Evolutionary conservation across 495 filamentous ascomycete genomes (phyloP), one percentile per base, ranked within the genome.

Genomic region (Daldinia concentrica): DNA sequence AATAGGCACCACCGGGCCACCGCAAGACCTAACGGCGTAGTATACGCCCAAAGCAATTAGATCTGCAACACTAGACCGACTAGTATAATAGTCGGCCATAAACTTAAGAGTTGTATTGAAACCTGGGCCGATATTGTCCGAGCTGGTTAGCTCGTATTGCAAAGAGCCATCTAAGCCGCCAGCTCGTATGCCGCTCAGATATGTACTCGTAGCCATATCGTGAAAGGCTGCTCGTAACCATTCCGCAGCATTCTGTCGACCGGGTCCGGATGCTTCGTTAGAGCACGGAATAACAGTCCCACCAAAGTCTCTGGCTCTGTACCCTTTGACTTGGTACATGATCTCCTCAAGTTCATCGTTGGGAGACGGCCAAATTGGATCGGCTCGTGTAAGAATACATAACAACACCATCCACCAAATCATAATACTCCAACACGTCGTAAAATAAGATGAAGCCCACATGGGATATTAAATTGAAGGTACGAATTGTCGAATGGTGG

Each of bases 331-430:
- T 66, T 88, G 83, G 69, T 85, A 86, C 79, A 89, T 83, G 62
- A 90, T 86, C 77, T 89, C 87, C 75, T 90, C 87, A 72, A 90
- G 79, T 77, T 90, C 87, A 69, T 90, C 88, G 4, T 83, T 84
- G 0, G 81, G 74, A 6, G 85, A 81, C 5, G 88, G 88, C 88
- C 88, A 90, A 77, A 87, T 90, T 37, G 86, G 86, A 64, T 84
- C 82, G 6, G 85, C 80, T 30, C 34, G 65, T 41, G 60, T 37
- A 17, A 74, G 37, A 51, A 48, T 45, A 37, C 50, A 66, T 12
- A 71, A 60, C 12, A 50, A 72, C 12, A 74, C 50, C 60, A 74
- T 45, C 24, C 65, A 56, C 66, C 68, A 73, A 48, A 43, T 58
- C 15, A 59, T 15, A 15, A 56, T 32, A n/a, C 30, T 45, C 66